Evolutionary conservation across 331 rosid genomes (phyloP).

Genomic region (Arachis monticola): DNA sequence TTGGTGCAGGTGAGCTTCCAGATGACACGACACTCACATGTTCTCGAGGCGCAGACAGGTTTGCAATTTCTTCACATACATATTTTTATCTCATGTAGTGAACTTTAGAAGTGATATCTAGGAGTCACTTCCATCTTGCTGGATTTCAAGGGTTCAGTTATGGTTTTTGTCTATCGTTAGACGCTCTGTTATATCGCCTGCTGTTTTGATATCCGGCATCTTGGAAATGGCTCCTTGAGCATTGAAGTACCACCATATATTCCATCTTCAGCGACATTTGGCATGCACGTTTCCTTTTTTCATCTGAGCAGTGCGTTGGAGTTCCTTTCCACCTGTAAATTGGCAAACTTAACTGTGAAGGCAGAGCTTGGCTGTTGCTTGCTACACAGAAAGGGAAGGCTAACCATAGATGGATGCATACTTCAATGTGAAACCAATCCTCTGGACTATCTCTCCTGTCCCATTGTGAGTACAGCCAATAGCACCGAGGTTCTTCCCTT

Average conservation of each 20-base stretch:
- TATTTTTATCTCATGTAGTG: slow-evolving; percentile 26
- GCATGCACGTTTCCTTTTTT: slow-evolving; percentile 41
- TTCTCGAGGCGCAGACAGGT: slow-evolving; percentile 94
- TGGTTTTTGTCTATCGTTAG: neutral
- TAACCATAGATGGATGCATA: slow-evolving; percentile 78
- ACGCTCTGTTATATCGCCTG: neutral
- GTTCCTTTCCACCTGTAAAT: slow-evolving; percentile 83
- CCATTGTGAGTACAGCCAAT: slow-evolving; percentile 75
- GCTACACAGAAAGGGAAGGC: slow-evolving; percentile 89
- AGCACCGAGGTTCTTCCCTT: slow-evolving; percentile 54
- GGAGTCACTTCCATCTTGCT: slow-evolving; percentile 49
- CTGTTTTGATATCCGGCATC: slow-evolving; percentile 42
- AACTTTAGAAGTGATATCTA: slow-evolving; percentile 16
- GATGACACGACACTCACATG: slow-evolving; percentile 91
- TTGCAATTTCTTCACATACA: slow-evolving; percentile 41
- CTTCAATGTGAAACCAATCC: slow-evolving; percentile 90
- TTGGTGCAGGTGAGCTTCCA: slow-evolving; percentile 96
- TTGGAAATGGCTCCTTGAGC: slow-evolving; percentile 30
- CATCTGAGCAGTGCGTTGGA: slow-evolving; percentile 82
- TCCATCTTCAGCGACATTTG: slow-evolving; percentile 38
- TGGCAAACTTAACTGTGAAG: slow-evolving; percentile 84
- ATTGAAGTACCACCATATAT: slow-evolving; percentile 8
- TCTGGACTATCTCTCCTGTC: slow-evolving; percentile 82
- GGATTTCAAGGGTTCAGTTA: slow-evolving; percentile 36
- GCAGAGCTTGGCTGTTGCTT: slow-evolving; percentile 95